These are phyloP conservation scores for Aureobasidium musti DNA, from an alignment of 2,329 filamentous ascomycete genomes.

Conservation along the genomic window DNA sequence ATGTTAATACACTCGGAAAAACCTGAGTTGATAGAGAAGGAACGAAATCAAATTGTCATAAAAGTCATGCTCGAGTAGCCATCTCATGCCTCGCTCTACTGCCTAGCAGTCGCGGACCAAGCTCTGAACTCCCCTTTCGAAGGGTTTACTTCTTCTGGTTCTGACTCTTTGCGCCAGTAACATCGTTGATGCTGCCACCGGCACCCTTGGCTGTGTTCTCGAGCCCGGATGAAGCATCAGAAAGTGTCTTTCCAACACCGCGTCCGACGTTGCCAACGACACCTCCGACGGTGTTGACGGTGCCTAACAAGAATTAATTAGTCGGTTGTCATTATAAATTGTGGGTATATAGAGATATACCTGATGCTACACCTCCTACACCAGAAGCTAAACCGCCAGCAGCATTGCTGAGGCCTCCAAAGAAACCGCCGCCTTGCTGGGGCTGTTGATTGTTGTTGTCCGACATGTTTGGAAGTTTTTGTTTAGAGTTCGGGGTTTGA, in stretches of 20 bases:
- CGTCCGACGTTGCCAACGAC: conserved; percentile 29
- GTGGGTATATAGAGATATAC: not conserved
- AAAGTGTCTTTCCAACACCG: conserved; percentile 26
- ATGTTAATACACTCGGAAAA: not conserved
- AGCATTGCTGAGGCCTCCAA: conserved; percentile 13
- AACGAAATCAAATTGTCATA: not conserved
- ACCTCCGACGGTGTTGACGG: conserved; percentile 28
- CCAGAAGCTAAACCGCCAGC: conserved; percentile 23
- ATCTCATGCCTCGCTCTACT: not conserved
- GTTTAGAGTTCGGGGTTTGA: not conserved
- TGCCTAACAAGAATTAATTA: not conserved
- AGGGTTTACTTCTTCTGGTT: not conserved
- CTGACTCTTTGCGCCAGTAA: conserved; percentile 21
- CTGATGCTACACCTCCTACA: conserved; percentile 18
- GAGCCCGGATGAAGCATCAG: conserved; percentile 21
- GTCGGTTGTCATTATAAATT: not conserved
- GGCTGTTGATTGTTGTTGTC: conserved; percentile 19
- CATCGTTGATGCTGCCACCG: conserved; percentile 1
- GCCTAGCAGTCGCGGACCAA: not conserved
- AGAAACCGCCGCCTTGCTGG: conserved; percentile 11
- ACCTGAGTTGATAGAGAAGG: not conserved
- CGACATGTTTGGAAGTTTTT: conserved; percentile 5
- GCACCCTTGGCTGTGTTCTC: conserved; percentile 28
- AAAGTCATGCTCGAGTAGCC: not conserved
- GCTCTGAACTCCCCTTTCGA: not conserved